These are phyloP conservation scores for Vanilla planifolia DNA, from an alignment of 106 monocot species.

Conservation along the genomic window DNA sequence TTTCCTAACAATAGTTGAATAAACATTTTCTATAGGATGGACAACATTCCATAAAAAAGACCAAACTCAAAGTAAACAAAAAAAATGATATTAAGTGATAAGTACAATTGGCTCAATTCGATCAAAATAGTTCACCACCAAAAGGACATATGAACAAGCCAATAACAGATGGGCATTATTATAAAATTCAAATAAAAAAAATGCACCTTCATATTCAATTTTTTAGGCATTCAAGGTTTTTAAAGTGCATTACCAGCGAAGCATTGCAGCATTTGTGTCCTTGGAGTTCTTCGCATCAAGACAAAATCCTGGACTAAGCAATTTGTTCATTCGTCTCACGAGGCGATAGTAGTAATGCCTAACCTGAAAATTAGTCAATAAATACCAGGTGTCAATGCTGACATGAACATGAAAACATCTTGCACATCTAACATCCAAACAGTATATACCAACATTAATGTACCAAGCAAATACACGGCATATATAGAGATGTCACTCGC, in stretches of 20 bases:
- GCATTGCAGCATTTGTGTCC: slow-evolving; percentile 98
- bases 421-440: no score
- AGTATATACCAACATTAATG: no score
- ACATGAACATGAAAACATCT: no score
- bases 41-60: no score
- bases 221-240: no score
- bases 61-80: no score
- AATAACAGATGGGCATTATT: not conserved
- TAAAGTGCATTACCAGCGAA: slow-evolving; percentile 62
- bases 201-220: not conserved
- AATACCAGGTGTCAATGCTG: slow-evolving; percentile 1
- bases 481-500: no score
- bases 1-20: no score
- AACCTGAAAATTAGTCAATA: slow-evolving; percentile 42
- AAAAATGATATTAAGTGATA: no score
- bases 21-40: no score
- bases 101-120: no score
- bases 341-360: slow-evolving; percentile 99
- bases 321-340: slow-evolving; percentile 96
- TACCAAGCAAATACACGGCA: no score
- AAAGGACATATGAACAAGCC: not conserved
- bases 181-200: slow-evolving; percentile 3
- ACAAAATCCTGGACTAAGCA: slow-evolving; percentile 78
- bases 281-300: slow-evolving; percentile 97
- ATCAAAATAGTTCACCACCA: not conserved